Conservation (phyloP, 2,329 filamentous ascomycete species). For the Fusarium lyarnte region DNA sequence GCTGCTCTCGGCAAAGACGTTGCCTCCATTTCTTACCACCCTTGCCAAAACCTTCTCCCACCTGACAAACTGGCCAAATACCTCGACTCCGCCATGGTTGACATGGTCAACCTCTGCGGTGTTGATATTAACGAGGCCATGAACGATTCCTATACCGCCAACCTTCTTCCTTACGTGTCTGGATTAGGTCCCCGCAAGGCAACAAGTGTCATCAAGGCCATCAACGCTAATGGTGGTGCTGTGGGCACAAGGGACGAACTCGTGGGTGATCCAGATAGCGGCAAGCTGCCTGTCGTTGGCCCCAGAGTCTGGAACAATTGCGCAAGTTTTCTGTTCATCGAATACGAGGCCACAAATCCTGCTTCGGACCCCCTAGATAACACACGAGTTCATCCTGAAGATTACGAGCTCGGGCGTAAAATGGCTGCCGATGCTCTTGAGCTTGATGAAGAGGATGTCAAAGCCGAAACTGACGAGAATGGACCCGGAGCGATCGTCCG, state of each 20-base stretch:
- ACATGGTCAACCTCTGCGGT: constrained; percentile 97
- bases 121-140: constrained; percentile 96
- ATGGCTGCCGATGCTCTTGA: constrained; percentile 98
- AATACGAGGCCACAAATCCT: constrained; percentile 83
- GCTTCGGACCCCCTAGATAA: constrained; percentile 94
- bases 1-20: constrained; percentile 91
- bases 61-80: constrained; percentile 87
- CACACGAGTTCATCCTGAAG: constrained; percentile 96
- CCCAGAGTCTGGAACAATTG: constrained; percentile 96
- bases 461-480: constrained; percentile 90
- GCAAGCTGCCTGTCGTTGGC: constrained; percentile 81
- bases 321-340: constrained; percentile 92
- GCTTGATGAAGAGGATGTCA: constrained; percentile 97
- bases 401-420: constrained; percentile 97
- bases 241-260: constrained; percentile 88
- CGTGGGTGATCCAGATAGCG: constrained; percentile 84
- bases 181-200: constrained; percentile 94
- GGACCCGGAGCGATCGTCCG: constrained; percentile 90
- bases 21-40: constrained; percentile 85
- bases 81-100: constrained; percentile 95
- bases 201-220: constrained; percentile 76
- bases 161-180: constrained; percentile 88
- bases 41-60: constrained; percentile 87
- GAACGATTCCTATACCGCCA: constrained; percentile 81
- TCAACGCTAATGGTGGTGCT: constrained; percentile 88